Percentiles rank a stretch among this genome's conserved stretches.
Conservation (phyloP, 2,329 filamentous ascomycete species). For the Xylariaceae sp. region DNA sequence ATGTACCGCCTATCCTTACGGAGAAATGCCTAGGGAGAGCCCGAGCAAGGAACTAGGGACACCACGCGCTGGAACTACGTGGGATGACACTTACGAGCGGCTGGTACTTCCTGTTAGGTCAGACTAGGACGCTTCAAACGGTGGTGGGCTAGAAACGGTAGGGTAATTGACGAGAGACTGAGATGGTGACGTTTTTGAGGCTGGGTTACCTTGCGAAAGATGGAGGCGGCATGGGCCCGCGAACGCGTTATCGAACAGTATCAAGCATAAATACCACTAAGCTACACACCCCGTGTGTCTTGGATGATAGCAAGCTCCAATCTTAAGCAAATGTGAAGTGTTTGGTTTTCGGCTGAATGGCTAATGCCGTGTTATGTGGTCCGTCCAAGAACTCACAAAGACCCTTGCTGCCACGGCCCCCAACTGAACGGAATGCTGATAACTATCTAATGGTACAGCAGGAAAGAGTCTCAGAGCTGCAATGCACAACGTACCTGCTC, state of each 20-base stretch:
- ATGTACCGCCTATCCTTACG: slow-evolving; percentile 41
- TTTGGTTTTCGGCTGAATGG: slow-evolving; percentile 49
- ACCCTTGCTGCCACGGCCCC: slow-evolving; percentile 32
- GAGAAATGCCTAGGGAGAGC: slow-evolving; percentile 47
- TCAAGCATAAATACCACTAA: slow-evolving; percentile 36
- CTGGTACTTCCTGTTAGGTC: slow-evolving; percentile 28
- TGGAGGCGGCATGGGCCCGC: slow-evolving; percentile 28
- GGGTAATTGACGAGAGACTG: slow-evolving; percentile 36
- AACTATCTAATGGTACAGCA: slow-evolving; percentile 22
- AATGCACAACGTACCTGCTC: no score
- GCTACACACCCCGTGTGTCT: slow-evolving; percentile 37
- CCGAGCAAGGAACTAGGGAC: slow-evolving; percentile 42
- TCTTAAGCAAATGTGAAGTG: slow-evolving; percentile 36
- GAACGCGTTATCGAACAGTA: slow-evolving; percentile 30
- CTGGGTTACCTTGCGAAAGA: slow-evolving; percentile 34
- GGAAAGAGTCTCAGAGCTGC: slow-evolving; percentile 1
- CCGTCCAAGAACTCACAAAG: slow-evolving; percentile 36
- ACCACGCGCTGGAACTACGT: slow-evolving; percentile 34
- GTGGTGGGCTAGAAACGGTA: slow-evolving; percentile 42
- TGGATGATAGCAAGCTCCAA: slow-evolving; percentile 36
- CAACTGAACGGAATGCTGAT: slow-evolving; percentile 30
- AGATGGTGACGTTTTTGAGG: slow-evolving; percentile 33
- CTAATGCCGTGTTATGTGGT: slow-evolving; percentile 43
- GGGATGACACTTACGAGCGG: slow-evolving; percentile 25
- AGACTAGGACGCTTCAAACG: slow-evolving; percentile 27